Base-by-base conservation (phyloP, 306 rosid genomes). In the peach (Prunus persica) region DNA sequence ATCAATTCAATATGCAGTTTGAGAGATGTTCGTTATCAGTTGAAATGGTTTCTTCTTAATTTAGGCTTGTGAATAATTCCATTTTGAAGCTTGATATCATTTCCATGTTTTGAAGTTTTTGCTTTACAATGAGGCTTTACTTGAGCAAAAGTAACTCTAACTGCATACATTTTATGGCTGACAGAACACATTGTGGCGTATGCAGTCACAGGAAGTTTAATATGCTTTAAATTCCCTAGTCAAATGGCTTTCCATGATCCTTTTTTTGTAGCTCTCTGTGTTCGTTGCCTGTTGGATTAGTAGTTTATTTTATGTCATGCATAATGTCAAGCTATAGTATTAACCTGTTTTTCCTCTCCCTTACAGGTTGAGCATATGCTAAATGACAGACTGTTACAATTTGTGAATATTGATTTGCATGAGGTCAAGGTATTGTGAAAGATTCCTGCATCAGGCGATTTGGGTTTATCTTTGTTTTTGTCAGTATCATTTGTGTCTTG, bases 361-460 rank as follows among this genome's bases (percentile, higher is more conserved):
- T 64, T 49, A 74, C 92, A 96, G 99, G 97, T 96, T 84, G 99
- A 96, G 84, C 98, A 89, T 81, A 92, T 96, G 91, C 89, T 96
- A 78, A 96, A 96, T 76, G 99, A 96, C 88, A 92, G 99, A 88
- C 87, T 96, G 82, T 89, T 91, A 71, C 99, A 93, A 70, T 96
- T 96, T 85, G 99, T 88, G 79, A 96, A 88, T 78, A 76, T 91
- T n/a, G 99, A 96, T 86, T 80, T 96, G 88, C 93, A 77, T 69
- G 99, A 96, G 80, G 99, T 96, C 90, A 96, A 96, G 99, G 99
- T 96, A 91, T 62, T 66, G 52, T 73, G 34, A 24, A 11, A 54
- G 24, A 30, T 22, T 24, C 19, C 20, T 60, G 28, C 18, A 49
- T 25, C 19, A 45, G 28, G 8, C 46, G 27, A 25, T 60, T 34